Base-by-base conservation (phyloP, 73 alveolate species). In the Blepharisma japonicum region DNA sequence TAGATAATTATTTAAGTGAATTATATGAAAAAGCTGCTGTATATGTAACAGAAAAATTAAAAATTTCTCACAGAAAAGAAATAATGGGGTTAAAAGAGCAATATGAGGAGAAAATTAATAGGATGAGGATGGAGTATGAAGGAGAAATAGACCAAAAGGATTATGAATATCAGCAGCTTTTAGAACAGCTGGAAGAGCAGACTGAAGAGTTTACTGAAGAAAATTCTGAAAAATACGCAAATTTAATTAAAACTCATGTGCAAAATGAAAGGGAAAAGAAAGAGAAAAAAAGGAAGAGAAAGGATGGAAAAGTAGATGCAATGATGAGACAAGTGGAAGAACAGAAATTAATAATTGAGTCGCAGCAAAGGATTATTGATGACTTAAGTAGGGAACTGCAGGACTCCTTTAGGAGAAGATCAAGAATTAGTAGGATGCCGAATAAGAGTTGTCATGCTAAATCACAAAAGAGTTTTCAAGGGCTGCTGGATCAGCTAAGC, bases 101-200 rank as follows among this genome's bases (percentile, higher is more conserved):
- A 8, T 61, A 61, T 61, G 74, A 61, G 47, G 47, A n/a, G 2
- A 61, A 61, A 61, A 61, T 61, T 61, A 39, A 61, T 2, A 39
- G 47, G 50, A 14, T 61, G 47, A 61, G 46, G 46, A 14, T 61
- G 11, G 47, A 20, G 23, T 39, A 61, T 61, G 74, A 61, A 61
- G 18, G 5, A 14, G 74, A 61, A 25, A 8, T 61, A 9, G 23
- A 61, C 23, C 47, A 61, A 25, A n/a, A 25, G 74, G 74, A 61
- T 3, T 32, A 32, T 32, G 42, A 32, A 3, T 32, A 3, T 32
- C 0, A 3, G 3, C 42, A 32, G 42, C 42, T 32, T 32, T 3
- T 32, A 3, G 42, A 32, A 32, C 42, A 32, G 42, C 42, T 32
- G 3, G 42, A 32, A 32, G 42, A 32, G 42, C 42, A 32, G 42